Base-by-base conservation (phyloP, 1,284 basidiomycete species). In the Cutaneotrichosporon dermatis region DNA sequence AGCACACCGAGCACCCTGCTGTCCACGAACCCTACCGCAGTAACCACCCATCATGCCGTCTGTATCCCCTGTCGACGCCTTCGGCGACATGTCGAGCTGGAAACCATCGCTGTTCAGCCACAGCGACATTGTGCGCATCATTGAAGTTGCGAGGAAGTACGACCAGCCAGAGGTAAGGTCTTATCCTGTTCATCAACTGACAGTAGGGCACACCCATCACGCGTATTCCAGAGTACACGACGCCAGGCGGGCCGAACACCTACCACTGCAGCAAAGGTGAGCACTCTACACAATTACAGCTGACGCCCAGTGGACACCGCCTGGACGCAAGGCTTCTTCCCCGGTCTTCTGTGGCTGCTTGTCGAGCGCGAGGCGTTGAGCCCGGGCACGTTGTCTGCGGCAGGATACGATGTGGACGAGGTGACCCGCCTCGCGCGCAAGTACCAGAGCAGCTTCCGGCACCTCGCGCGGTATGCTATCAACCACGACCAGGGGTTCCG, bases 401-500 rank as follows among this genome's bases (percentile, higher is more conserved):
- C 51, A 6, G 44, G 44, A 3, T 71, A 70, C 54, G 46, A 55
- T 16, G 61, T 63, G 35, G 64, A 68, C 4, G 69, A 71, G 51
- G 43, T 75, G 6, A 58, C 66, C 13, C 41, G 51, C 9, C 64
- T 71, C 11, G 72, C 70, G 0, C 58, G 69, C 36, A 57, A 65
- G 57, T 75, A 62, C 51, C 71, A 73, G 58, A 65, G 60, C 12
- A 57, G 58, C n/a, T 73, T 71, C 60, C 60, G 61, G 33, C 55
- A 62, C 35, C 44, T 66, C 42, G 66, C 66, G 7, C 53, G 66
- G 34, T 67, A 64, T 4, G 66, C 65, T n/a, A 39, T 48, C 35
- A 75, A 75, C 58, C 73, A 75, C 52, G 72, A 75, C 63, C 73
- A 75, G 52, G 73, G 73, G 4, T 75, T 75, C 61, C 57, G 73